Evolutionary conservation across 2,329 filamentous ascomycete genomes (phyloP), one percentile per base, ranked within the genome.

Genomic region (Macroventuria anomochaeta): DNA sequence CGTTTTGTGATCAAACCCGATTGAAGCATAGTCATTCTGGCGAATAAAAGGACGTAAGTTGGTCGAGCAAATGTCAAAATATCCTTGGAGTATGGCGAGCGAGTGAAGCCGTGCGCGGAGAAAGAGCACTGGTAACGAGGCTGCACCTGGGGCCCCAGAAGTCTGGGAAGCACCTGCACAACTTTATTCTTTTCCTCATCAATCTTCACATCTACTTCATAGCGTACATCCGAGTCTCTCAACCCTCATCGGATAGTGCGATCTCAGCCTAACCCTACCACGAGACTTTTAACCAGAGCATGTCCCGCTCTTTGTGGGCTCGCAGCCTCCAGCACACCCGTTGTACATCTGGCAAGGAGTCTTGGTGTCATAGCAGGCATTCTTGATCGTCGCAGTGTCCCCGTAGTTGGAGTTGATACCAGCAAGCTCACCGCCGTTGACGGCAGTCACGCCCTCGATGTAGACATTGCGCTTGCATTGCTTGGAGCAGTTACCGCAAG

Each of bases 321-420:
- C 59, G 31, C 57, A 60, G 8, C 61, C 61, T n/a, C 55, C 55
- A 17, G 54, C 55, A 28, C 51, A 57, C 12, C 59, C 57, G 8
- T 41, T 60, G 46, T 60, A 64, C 59, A 64, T 62, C 51, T 58
- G 55, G 29, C 61, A 64, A 32, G 47, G 50, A 10, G 37, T 31
- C 25, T 41, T 46, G 25, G 53, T 58, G n/a, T 56, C 49, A 15
- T 54, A 53, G 49, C 62, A 65, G 11, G 57, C 52, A 17, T 63
- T 59, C 60, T 57, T 62, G 37, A 71, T 60, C 36, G 64, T 75
- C 51, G 76, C 76, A 1, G 77, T 78, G 58, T 79, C 77, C 10
- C 76, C 77, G 51, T 76, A 80, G 72, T 80, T 81, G 34, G 69
- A 72, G 68, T 80, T 80, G 63, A 80, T 79, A 21, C 78, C 77